A percentile compares a stretch with the other conserved stretches of the same genome.
Conservation (phyloP, 2,329 filamentous ascomycete genomes). For the Teratosphaeria nubilosa region DNA sequence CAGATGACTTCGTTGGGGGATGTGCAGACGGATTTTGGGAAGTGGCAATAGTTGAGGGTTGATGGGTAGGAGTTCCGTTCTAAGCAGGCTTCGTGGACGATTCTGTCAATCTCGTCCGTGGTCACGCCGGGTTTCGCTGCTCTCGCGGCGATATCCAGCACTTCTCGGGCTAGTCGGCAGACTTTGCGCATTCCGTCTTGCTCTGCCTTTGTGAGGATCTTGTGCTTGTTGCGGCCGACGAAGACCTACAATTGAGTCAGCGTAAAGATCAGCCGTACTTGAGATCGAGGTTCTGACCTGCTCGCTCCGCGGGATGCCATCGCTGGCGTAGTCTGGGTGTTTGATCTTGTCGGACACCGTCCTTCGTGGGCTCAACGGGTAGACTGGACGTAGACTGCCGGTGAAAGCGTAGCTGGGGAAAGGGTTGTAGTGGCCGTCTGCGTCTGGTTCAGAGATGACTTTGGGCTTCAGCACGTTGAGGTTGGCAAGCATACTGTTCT, state of each 20-base stretch:
- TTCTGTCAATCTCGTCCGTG: slow-evolving; percentile 87
- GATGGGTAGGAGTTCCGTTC: slow-evolving; percentile 91
- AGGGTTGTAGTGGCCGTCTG: slow-evolving; percentile 80
- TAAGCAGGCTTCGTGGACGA: slow-evolving; percentile 89
- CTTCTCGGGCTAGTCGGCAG: slow-evolving; percentile 76
- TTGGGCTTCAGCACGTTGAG: slow-evolving; percentile 60
- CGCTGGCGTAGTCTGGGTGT: slow-evolving; percentile 76
- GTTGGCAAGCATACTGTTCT: slow-evolving; percentile 60
- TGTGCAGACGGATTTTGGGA: slow-evolving; percentile 96
- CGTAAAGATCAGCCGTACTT: neutral
- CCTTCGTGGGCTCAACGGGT: slow-evolving; percentile 57
- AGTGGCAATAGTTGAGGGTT: slow-evolving; percentile 87
- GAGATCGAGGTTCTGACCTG: slow-evolving; percentile 44
- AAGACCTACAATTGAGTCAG: slow-evolving; percentile 31
- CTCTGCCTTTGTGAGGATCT: slow-evolving; percentile 67
- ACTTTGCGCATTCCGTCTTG: slow-evolving; percentile 89
- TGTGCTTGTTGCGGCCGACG: slow-evolving; percentile 64
- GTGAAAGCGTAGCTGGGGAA: slow-evolving; percentile 82
- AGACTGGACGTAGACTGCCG: slow-evolving; percentile 68
- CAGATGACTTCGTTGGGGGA: slow-evolving; percentile 96
- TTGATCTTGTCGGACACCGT: slow-evolving; percentile 69
- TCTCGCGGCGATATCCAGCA: slow-evolving; percentile 80
- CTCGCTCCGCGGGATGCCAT: slow-evolving; percentile 63
- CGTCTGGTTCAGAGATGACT: slow-evolving; percentile 79
- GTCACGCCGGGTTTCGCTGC: slow-evolving; percentile 84